phyloP scores from a whole-genome alignment of 1,284 basidiomycete genomes.

The Trichosporon sp. region DNA sequence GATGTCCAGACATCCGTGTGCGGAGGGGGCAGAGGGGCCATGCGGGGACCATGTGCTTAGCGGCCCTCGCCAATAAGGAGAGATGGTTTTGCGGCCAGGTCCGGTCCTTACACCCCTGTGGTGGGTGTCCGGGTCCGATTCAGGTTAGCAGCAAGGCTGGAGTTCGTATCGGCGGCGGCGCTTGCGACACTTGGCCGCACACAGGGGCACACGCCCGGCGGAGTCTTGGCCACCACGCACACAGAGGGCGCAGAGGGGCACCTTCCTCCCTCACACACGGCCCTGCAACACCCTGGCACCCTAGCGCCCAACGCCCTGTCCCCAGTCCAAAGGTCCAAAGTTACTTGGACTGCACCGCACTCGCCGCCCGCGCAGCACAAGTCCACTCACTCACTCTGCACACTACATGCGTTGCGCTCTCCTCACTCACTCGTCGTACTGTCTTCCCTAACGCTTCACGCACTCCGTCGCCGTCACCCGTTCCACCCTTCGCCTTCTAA shows the following conservation, averaged over 20 bases:
- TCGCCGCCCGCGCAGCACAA: background rate
- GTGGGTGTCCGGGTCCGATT: background rate
- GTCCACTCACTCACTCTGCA: background rate
- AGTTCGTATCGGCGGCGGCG: background rate
- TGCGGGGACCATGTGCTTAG: background rate
- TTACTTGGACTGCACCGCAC: background rate
- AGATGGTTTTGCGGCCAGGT: background rate
- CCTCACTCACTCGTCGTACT: background rate
- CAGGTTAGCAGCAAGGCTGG: background rate
- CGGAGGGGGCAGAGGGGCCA: background rate
- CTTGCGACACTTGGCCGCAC: background rate
- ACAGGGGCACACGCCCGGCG: background rate
- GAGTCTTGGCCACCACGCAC: background rate
- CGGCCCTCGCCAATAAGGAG: background rate
- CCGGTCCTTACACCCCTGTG: background rate
- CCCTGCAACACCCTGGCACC: background rate
- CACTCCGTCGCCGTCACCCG: slow-evolving; percentile 7
- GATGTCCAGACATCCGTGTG: background rate
- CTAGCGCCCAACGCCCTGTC: background rate
- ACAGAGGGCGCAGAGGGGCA: background rate
- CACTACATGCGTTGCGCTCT: background rate
- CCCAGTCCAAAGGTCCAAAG: slow-evolving; percentile 2
- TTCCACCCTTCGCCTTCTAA: slow-evolving; percentile 1
- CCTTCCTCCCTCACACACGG: background rate
- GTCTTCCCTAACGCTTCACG: background rate